Conservation (phyloP, 2,329 filamentous ascomycete genomes). For the Cordyceps cateniannulata region DNA sequence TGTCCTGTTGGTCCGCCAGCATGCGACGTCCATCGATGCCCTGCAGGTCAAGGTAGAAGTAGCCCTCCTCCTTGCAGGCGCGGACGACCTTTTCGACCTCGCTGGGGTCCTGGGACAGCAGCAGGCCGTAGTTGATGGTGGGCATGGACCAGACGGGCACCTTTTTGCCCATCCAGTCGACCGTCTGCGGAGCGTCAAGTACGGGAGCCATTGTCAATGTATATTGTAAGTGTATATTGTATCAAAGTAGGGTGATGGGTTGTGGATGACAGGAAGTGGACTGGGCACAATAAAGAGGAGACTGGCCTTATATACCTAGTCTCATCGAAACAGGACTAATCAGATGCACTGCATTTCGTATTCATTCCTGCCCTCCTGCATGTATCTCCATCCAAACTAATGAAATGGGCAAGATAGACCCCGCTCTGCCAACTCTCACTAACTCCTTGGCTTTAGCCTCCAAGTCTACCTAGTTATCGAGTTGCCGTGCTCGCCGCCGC, state of each 20-base stretch:
- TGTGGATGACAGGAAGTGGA: background rate
- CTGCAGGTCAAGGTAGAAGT: slow-evolving; percentile 49
- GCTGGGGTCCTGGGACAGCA: slow-evolving; percentile 47
- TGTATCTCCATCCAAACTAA: background rate
- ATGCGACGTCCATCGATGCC: slow-evolving; percentile 47
- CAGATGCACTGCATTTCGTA: background rate
- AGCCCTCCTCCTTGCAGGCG: slow-evolving; percentile 44
- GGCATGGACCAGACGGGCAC: slow-evolving; percentile 46
- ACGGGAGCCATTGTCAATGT: slow-evolving; percentile 25
- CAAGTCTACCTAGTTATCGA: background rate
- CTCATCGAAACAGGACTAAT: background rate
- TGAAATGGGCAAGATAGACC: slow-evolving; percentile 7
- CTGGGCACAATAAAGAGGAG: background rate
- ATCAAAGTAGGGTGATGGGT: background rate
- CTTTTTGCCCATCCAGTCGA: slow-evolving; percentile 42
- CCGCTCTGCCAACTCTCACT: background rate
- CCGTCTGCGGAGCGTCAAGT: slow-evolving; percentile 35
- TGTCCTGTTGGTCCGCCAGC: slow-evolving; percentile 45
- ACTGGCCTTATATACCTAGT: background rate
- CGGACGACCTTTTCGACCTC: slow-evolving; percentile 46
- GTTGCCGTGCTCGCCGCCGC: background rate
- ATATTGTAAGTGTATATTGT: background rate
- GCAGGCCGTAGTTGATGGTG: slow-evolving; percentile 43
- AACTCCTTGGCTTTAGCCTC: background rate
- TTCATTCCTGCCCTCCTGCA: background rate